Base-by-base conservation (phyloP, 2,329 filamentous ascomycete genomes). In the Botrytis byssoidea region DNA sequence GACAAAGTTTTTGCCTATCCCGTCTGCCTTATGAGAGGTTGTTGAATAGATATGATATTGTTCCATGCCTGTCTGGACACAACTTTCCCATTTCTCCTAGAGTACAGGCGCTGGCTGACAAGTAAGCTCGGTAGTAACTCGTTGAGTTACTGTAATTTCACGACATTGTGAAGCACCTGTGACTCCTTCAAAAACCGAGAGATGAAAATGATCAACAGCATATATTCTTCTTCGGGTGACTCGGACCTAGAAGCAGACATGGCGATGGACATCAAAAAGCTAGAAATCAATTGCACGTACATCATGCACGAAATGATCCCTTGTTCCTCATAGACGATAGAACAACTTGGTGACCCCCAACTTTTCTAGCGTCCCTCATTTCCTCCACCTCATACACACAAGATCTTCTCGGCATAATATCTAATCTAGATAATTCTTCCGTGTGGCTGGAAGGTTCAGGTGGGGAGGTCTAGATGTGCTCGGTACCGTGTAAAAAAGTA, bases 141-240 rank as follows among this genome's bases (percentile, higher is more conserved):
- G 46, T n/a, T 55, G n/a, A 42, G 32, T 66, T 20, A n/a, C 35
- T 55, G n/a, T 32, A 10, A 48, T 42, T 66, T 42, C 35, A 55
- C 25, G 20, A 37, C 37, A 65, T 63, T 66, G n/a, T 71, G 46
- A 65, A 48, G n/a, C 48, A 71, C 70, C 70, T 57, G 59, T 66
- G 70, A 71, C 60, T 37, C 35, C 32, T 40, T 51, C 35, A 9
- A 64, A 42, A 42, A 55, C 59, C 42, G 35, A 65, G 35, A 29
- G 35, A 71, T 42, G 37, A 40, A 35, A 71, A 65, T 71, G 70
- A 55, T 65, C 69, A 51, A 64, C 70, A 32, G 9, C 20, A 7
- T 14, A 25, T 40, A 44, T 51, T 71, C 61, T 66, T 71, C 70
- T 71, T 71, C 37, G 68, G 68, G 68, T 61, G 70, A 71, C 18